These are phyloP conservation scores for Colletotrichum sp. DNA, from an alignment of 2,329 filamentous ascomycete genomes.

Conservation along the genomic window DNA sequence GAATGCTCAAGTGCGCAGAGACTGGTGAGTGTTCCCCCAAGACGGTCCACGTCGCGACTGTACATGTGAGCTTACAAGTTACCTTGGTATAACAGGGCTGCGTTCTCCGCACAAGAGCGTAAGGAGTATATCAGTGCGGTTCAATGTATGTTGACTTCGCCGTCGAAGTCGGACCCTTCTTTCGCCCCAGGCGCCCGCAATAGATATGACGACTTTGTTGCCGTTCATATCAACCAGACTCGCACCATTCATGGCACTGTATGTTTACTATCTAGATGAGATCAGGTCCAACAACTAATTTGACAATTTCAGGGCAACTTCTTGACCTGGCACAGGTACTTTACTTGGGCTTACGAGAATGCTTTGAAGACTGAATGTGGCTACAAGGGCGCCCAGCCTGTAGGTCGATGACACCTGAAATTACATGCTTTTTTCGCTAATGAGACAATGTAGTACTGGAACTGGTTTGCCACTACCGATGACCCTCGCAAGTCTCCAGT, in stretches of 20 bases:
- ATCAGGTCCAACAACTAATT: neutral
- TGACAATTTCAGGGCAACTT: neutral
- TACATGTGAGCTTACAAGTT: neutral
- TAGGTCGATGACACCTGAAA: neutral
- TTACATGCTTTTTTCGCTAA: too few relatives aligned
- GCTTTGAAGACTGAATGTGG: constrained; percentile 21
- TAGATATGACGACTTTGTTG: constrained; percentile 24
- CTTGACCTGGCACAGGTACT: constrained; percentile 23
- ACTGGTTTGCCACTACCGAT: constrained; percentile 36
- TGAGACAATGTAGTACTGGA: constrained; percentile 32
- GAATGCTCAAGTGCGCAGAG: neutral
- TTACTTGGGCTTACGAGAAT: constrained; percentile 18
- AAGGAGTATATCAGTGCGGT: constrained; percentile 23
- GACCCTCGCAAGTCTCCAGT: constrained; percentile 37
- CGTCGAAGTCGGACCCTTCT: neutral
- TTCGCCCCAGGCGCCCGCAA: constrained; percentile 16
- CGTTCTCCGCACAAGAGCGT: constrained; percentile 25
- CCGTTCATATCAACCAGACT: constrained; percentile 21
- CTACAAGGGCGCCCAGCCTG: constrained; percentile 21
- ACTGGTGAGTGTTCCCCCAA: neutral
- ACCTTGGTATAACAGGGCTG: constrained; percentile 17
- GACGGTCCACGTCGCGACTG: neutral
- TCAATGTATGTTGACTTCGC: constrained; percentile 16
- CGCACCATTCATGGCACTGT: constrained; percentile 14
- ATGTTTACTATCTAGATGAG: neutral